Evolutionary conservation across 441 rosid genomes (phyloP).

Genomic region (Gossypium laxum): DNA sequence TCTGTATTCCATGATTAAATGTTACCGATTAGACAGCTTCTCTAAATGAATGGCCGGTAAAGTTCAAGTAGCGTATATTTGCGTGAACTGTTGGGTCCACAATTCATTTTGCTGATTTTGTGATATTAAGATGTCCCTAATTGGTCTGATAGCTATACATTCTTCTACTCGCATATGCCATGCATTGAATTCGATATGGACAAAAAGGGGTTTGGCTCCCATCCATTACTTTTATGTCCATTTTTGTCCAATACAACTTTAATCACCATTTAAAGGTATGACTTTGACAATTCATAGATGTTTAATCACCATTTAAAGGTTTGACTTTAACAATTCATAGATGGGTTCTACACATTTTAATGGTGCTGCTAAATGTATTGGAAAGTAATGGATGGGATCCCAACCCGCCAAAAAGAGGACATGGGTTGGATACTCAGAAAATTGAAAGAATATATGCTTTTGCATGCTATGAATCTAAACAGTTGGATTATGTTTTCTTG

Average conservation of each 20-base stretch:
- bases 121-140: neutral
- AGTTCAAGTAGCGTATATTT: neutral
- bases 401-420: neutral
- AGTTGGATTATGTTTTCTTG: neutral
- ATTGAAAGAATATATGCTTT: neutral
- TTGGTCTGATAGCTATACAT: neutral
- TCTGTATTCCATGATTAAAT: neutral
- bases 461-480: neutral
- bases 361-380: too few relatives aligned
- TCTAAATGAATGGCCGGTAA: neutral
- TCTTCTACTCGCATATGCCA: neutral
- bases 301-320: too few relatives aligned
- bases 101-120: neutral
- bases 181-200: neutral
- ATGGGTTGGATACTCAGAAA: neutral
- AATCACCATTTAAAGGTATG: too few relatives aligned
- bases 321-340: too few relatives aligned
- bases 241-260: too few relatives aligned
- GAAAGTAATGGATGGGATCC: too few relatives aligned
- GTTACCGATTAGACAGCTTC: neutral
- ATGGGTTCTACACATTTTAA: too few relatives aligned
- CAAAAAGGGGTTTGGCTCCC: neutral
- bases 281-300: too few relatives aligned
- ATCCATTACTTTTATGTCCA: too few relatives aligned
- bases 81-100: neutral